Conservation (phyloP, 345 rosid species). For the Rhizophora apiculata region DNA sequence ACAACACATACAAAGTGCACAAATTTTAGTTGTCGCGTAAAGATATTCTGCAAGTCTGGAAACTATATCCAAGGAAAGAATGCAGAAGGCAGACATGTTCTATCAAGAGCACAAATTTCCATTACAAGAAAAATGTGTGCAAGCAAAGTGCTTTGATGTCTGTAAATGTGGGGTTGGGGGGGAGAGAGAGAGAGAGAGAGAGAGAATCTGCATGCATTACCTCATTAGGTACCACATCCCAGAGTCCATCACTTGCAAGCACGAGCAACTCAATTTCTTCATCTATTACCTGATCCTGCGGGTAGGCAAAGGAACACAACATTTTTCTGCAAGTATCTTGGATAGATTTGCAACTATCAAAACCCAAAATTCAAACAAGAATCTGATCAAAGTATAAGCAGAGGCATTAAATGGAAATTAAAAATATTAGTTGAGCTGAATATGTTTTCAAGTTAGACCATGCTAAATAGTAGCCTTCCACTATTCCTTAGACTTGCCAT, state of each 20-base stretch:
- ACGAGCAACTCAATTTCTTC: conserved; percentile 78
- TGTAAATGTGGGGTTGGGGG: background rate
- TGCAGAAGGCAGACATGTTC: background rate
- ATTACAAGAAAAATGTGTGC: background rate
- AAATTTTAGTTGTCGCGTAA: background rate
- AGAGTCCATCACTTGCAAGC: conserved; percentile 94
- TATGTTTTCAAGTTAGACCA: no score
- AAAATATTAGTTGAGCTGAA: no score
- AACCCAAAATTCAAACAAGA: background rate
- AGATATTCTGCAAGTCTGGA: background rate
- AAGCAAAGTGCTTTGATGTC: background rate
- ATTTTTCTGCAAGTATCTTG: no score
- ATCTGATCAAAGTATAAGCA: background rate
- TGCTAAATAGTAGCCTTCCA: background rate
- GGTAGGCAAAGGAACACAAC: background rate
- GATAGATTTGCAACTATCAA: background rate
- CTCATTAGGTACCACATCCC: conserved; percentile 98
- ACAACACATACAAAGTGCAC: background rate
- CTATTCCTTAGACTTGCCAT: background rate
- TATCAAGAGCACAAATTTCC: background rate
- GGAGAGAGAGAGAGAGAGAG: background rate
- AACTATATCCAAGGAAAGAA: background rate
- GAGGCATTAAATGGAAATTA: background rate
- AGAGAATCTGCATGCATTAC: conserved; percentile 24
- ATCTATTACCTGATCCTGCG: conserved; percentile 73